Evolutionary conservation across 1,284 basidiomycete genomes (phyloP), one percentile per base, ranked within the genome.

Genomic region (Marasmius tenuissimus): DNA sequence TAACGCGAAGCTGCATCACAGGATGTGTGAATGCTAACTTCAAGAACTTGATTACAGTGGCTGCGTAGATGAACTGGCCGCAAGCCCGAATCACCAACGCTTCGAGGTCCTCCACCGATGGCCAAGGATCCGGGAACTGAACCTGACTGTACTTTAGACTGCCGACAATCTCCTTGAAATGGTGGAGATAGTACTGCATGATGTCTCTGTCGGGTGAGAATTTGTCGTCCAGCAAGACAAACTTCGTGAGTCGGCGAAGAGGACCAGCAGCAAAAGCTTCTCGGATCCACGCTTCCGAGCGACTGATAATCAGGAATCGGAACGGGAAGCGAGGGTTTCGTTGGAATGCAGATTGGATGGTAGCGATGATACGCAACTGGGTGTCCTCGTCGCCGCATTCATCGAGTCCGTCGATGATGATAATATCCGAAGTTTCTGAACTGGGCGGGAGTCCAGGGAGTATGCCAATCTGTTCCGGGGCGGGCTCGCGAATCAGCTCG

Each of bases 41-140:
- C 37, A 73, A 64, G 54, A 68, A 73, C 57, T 66, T 67, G 34
- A 72, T 65, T 3, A 72, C 68, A 6, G 70, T 70, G 3, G 67
- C 60, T 1, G 70, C 69, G 58, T 72, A 72, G 10, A 68, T 68
- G 35, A 67, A 71, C 51, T 71, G 69, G 0, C 70, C 70, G 8
- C 62, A 61, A 7, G 70, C 64, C 12, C 67, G 61, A 35, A 66
- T 58, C 4, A 69, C 68, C 12, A 71, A 64, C 11, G 53, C 47
- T 27, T 68, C 62, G 10, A 71, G 63, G 39, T 61, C 62, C 5
- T 61, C 58, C 0, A 57, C 20, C 1, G 64, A 57, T 0, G 70
- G 70, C 70, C 70, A 71, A 18, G 27, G 14, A 48, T 38, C 7
- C 12, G 38, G 47, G 14, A 58, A n/a, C 12, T 38, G 8, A 27